A percentile compares a stretch with the other conserved stretches of the same genome.
Evolutionary conservation across 2,329 filamentous ascomycete genomes (phyloP).

Genomic region (Ambrosiella cleistominuta): DNA sequence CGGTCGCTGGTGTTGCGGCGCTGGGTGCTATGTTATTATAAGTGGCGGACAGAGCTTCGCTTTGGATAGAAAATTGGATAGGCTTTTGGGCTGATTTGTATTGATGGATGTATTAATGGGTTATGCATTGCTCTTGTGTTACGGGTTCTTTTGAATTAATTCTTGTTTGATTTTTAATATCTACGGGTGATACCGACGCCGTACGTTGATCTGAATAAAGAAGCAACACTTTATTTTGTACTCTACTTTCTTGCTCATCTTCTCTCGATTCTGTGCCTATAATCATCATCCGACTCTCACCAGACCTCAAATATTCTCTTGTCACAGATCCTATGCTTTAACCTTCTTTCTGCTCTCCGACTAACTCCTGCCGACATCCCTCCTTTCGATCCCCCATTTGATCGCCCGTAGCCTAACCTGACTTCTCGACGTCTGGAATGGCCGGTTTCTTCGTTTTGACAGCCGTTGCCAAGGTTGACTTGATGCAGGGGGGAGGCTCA

Average conservation of each 20-base stretch:
- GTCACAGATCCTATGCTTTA: not conserved
- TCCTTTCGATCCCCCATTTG: not conserved
- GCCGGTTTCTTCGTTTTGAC: not conserved
- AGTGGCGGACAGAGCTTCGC: not conserved
- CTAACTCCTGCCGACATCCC: not conserved
- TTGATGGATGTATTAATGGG: not conserved
- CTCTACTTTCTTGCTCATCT: not conserved
- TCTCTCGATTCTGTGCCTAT: no score
- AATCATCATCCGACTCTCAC: not conserved
- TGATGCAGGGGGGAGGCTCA: no score
- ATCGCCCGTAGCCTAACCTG: not conserved
- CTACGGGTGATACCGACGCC: not conserved
- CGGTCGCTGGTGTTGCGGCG: constrained; percentile 8
- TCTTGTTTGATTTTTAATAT: not conserved
- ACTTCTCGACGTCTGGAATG: not conserved
- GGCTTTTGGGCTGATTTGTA: not conserved
- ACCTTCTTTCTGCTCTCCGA: not conserved
- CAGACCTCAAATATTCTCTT: not conserved
- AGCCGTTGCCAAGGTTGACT: not conserved
- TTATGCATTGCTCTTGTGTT: not conserved
- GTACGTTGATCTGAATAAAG: not conserved
- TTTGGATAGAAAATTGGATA: not conserved
- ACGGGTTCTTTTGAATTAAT: not conserved
- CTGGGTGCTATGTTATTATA: constrained; percentile 10
- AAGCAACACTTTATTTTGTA: not conserved